phyloP scores from a whole-genome alignment of 768 basidiomycete genomes.

The Lyophyllum semitale region DNA sequence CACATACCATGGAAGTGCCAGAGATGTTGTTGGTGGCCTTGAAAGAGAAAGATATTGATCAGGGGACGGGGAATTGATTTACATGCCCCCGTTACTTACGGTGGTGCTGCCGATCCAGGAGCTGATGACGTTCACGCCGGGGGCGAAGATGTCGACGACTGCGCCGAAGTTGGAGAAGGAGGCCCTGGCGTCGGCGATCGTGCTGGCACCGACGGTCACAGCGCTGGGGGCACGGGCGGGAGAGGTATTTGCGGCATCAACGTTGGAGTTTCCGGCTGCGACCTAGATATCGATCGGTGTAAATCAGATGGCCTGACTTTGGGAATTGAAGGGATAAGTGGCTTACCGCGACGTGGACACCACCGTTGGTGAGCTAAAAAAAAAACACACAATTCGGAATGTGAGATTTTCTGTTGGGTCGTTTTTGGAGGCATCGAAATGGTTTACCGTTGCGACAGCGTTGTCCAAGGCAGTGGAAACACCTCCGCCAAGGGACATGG shows the following conservation, averaged over 20 bases:
- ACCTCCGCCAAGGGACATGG: conserved; percentile 10
- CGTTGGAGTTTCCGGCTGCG: conserved; percentile 12
- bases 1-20: conserved; percentile 14
- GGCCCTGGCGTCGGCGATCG: conserved; percentile 28
- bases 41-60: not conserved
- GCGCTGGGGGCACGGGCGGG: conserved; percentile 9
- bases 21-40: conserved; percentile 4
- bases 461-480: conserved; percentile 1
- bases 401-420: no score
- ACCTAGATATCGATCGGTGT: conserved; percentile 4
- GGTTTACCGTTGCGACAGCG: conserved; percentile 1
- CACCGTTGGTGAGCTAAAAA: conserved; percentile 24
- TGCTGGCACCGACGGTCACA: conserved; percentile 16
- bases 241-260: not conserved
- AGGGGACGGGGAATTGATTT: not conserved
- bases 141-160: conserved; percentile 35
- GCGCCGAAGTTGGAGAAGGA: conserved; percentile 37
- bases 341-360: conserved; percentile 30
- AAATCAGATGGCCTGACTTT: not conserved
- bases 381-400: no score
- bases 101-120: conserved; percentile 23
- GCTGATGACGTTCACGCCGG: conserved; percentile 29
- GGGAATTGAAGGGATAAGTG: not conserved
- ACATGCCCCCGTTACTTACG: not conserved
- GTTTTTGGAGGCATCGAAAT: no score